Evolutionary conservation across 805 yeast genomes (phyloP).

Genomic region (Ogataea zsoltii): DNA sequence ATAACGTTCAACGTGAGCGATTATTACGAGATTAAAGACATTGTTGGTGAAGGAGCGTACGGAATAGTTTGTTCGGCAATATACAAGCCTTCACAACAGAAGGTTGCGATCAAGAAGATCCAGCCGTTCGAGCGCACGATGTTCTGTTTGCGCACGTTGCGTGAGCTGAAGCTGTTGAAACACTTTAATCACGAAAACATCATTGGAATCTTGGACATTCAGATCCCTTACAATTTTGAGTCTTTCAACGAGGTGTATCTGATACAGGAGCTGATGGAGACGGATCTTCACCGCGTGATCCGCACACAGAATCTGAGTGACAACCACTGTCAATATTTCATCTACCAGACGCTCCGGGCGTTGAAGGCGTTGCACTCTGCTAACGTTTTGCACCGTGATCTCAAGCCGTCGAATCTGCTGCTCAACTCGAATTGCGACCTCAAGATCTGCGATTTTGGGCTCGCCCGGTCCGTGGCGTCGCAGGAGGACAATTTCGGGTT

Average conservation of each 20-base stretch:
- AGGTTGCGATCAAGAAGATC: slow-evolving; percentile 94
- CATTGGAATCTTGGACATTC: slow-evolving; percentile 85
- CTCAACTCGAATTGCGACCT: slow-evolving; percentile 92
- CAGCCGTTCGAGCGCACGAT: slow-evolving; percentile 88
- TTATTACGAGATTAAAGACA: slow-evolving; percentile 79
- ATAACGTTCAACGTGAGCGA: slow-evolving; percentile 80
- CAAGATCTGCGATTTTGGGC: slow-evolving; percentile 91
- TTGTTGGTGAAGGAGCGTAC: slow-evolving; percentile 95
- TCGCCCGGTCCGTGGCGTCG: slow-evolving; percentile 70
- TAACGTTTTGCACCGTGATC: slow-evolving; percentile 90
- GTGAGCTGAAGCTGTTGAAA: slow-evolving; percentile 85
- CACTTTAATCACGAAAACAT: slow-evolving; percentile 95
- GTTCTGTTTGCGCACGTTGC: slow-evolving; percentile 83
- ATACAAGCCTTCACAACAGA: slow-evolving; percentile 81
- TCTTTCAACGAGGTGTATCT: slow-evolving; percentile 84
- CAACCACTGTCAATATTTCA: slow-evolving; percentile 91
- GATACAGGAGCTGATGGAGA: slow-evolving; percentile 86
- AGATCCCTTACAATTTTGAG: slow-evolving; percentile 75
- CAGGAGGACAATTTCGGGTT: slow-evolving; percentile 69
- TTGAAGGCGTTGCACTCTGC: slow-evolving; percentile 89
- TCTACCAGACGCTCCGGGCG: slow-evolving; percentile 88
- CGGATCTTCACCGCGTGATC: slow-evolving; percentile 80
- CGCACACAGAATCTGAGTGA: slow-evolving; percentile 81
- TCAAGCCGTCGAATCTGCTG: slow-evolving; percentile 85
- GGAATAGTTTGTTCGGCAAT: slow-evolving; percentile 91